These are phyloP conservation scores for Fusarium chlamydosporum DNA, from an alignment of 2,329 filamentous ascomycete species.

Conservation along the genomic window DNA sequence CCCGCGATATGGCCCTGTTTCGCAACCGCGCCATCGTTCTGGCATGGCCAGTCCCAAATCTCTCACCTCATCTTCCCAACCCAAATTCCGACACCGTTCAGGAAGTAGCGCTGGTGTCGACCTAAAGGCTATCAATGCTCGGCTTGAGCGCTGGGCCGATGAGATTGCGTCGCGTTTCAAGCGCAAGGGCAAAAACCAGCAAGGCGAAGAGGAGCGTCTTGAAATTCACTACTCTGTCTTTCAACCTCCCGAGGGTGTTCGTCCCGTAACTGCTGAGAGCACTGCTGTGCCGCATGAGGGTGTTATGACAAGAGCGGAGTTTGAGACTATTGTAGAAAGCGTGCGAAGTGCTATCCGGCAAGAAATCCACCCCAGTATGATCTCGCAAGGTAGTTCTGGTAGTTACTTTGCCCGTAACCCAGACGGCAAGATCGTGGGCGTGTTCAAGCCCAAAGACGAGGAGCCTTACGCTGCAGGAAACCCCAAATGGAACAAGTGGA, in stretches of 20 bases:
- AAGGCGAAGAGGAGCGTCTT: slow-evolving; percentile 83
- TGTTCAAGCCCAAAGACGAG: slow-evolving; percentile 99
- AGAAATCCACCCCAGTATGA: slow-evolving; percentile 94
- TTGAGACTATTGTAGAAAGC: slow-evolving; percentile 89
- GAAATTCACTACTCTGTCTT: slow-evolving; percentile 99
- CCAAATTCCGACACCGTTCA: slow-evolving; percentile 63
- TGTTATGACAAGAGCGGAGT: slow-evolving; percentile 82
- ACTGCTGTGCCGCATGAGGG: slow-evolving; percentile 75
- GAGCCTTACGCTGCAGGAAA: slow-evolving; percentile 97
- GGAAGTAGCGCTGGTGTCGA: slow-evolving; percentile 90
- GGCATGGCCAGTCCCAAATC: slow-evolving; percentile 71
- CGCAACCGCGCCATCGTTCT: slow-evolving; percentile 72
- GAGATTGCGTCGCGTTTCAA: slow-evolving; percentile 99
- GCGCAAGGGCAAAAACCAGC: slow-evolving; percentile 80
- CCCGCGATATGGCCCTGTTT: slow-evolving; percentile 74
- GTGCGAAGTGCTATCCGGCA: slow-evolving; percentile 91
- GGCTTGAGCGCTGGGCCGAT: slow-evolving; percentile 95
- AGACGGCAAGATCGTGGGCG: slow-evolving; percentile 93
- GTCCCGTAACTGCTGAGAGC: slow-evolving; percentile 81
- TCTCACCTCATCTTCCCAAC: slow-evolving; percentile 51
- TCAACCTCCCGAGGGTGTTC: slow-evolving; percentile 88
- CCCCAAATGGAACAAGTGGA: slow-evolving; percentile 99
- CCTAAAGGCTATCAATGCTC: slow-evolving; percentile 97
- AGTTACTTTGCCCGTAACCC: slow-evolving; percentile 96
- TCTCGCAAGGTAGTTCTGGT: slow-evolving; percentile 95